Percentiles rank a stretch among this genome's conserved stretches.
phyloP scores from a whole-genome alignment of 2,329 filamentous ascomycete genomes.

The Cryphonectria nitschkei region DNA sequence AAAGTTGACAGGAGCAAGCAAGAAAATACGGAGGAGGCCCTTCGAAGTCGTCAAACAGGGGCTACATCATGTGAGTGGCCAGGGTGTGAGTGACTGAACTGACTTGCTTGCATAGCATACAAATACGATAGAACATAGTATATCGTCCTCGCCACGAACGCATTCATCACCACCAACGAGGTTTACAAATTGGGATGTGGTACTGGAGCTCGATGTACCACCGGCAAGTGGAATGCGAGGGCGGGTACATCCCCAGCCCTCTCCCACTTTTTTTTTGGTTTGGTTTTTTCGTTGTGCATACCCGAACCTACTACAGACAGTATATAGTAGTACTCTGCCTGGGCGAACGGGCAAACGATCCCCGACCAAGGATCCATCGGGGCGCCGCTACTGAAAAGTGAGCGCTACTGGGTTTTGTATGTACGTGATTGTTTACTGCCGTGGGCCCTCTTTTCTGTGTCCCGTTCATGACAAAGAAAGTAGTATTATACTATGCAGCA shows the following conservation, averaged over 20 bases:
- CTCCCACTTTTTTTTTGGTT: constrained; percentile 1
- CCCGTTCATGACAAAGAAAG: not conserved
- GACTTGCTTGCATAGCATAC: not conserved
- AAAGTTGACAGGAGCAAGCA: not conserved
- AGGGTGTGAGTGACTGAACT: not conserved
- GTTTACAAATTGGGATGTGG: not conserved
- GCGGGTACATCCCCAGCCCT: constrained; percentile 5
- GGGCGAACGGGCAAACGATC: constrained; percentile 14
- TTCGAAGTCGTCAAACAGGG: too few relatives aligned
- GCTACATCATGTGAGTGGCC: too few relatives aligned
- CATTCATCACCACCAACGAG: not conserved
- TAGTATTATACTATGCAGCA: not conserved
- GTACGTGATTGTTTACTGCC: not conserved
- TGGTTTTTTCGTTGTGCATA: constrained; percentile 5
- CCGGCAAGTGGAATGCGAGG: constrained; percentile 5
- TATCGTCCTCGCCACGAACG: not conserved
- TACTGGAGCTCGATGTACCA: not conserved
- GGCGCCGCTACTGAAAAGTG: not conserved
- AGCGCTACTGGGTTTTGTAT: not conserved
- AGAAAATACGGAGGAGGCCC: not conserved
- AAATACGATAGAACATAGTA: not conserved
- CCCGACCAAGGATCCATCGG: constrained; percentile 7
- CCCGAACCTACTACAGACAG: not conserved
- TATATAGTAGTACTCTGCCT: not conserved
- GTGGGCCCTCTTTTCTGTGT: not conserved